Conservation (phyloP, 2,329 filamentous ascomycete genomes). For the Stemphylium vesicarium region DNA sequence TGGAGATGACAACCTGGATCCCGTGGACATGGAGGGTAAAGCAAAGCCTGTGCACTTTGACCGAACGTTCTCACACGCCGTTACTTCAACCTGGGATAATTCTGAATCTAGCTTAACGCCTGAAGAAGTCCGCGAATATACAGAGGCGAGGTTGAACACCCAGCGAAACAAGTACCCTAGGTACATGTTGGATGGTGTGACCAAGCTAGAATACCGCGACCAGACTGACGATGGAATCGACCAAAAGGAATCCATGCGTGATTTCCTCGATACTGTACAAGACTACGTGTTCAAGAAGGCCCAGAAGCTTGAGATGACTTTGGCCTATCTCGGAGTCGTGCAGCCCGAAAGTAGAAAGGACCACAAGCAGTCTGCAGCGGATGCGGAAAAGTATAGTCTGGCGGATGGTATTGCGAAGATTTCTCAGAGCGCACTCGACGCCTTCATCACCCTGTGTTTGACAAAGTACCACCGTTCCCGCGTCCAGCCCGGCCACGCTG, state of each 20-base stretch:
- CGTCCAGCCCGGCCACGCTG: constrained; percentile 92
- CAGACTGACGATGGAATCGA: constrained; percentile 64
- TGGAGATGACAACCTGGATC: constrained; percentile 93
- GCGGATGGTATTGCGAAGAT: constrained; percentile 83
- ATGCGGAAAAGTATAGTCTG: constrained; percentile 46
- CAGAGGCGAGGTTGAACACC: constrained; percentile 69
- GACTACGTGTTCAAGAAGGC: constrained; percentile 72
- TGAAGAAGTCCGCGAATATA: constrained; percentile 72
- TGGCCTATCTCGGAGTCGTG: constrained; percentile 34
- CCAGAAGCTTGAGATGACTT: constrained; percentile 62
- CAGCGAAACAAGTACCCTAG: constrained; percentile 65
- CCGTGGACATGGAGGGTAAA: constrained; percentile 95
- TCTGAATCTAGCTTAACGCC: constrained; percentile 75
- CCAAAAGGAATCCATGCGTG: constrained; percentile 74
- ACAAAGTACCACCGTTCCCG: constrained; percentile 90
- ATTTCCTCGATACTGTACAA: constrained; percentile 80
- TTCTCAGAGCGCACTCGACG: constrained; percentile 72
- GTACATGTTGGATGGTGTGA: constrained; percentile 42
- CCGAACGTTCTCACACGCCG: constrained; percentile 83
- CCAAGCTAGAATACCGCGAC: constrained; percentile 71
- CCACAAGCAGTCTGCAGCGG: constrained; percentile 27
- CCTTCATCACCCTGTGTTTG: constrained; percentile 82
- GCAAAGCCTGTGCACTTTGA: constrained; percentile 92
- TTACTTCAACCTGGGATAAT: constrained; percentile 80
- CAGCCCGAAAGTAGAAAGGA: constrained; percentile 20